phyloP scores from a whole-genome alignment of 257 asterid species.

The Henckelia pumila region DNA sequence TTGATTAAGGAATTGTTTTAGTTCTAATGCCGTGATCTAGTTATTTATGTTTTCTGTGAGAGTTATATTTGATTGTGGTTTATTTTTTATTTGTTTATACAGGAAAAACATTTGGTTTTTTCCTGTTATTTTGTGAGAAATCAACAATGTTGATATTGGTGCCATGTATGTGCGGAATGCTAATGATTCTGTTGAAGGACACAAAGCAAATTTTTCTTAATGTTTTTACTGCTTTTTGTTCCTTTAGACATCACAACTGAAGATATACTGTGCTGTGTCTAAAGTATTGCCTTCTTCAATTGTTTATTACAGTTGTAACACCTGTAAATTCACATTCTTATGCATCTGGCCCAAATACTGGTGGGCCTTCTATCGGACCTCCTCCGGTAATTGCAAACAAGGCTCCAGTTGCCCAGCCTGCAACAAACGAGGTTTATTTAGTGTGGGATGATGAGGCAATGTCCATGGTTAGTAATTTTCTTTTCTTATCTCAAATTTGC shows the following conservation, averaged over 20 bases:
- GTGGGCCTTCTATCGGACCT: slow-evolving; percentile 95
- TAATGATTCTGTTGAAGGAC: background rate
- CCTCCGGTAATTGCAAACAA: slow-evolving; percentile 94
- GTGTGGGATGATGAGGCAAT: slow-evolving; percentile 99
- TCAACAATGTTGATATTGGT: background rate
- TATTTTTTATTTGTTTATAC: background rate
- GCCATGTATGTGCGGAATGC: background rate
- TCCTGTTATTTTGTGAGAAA: background rate
- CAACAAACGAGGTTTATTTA: slow-evolving; percentile 83
- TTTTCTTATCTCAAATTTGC: slow-evolving; percentile 9
- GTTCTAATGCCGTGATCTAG: background rate
- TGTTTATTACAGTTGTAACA: slow-evolving; percentile 32
- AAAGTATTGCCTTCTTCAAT: background rate
- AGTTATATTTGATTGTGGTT: background rate
- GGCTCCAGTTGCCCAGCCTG: slow-evolving; percentile 78
- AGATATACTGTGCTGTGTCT: background rate
- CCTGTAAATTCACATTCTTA: slow-evolving; percentile 79
- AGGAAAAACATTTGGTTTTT: background rate
- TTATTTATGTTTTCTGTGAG: slow-evolving; percentile 1
- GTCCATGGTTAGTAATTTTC: slow-evolving; percentile 76
- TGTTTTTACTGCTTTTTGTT: no score
- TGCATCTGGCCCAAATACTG: slow-evolving; percentile 93
- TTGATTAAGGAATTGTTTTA: no score
- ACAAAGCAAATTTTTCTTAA: background rate
- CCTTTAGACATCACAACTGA: background rate